Evolutionary conservation across 139 green algal species (phyloP), one percentile per base, ranked within the genome.

Genomic region (Asterochloris sp.): DNA sequence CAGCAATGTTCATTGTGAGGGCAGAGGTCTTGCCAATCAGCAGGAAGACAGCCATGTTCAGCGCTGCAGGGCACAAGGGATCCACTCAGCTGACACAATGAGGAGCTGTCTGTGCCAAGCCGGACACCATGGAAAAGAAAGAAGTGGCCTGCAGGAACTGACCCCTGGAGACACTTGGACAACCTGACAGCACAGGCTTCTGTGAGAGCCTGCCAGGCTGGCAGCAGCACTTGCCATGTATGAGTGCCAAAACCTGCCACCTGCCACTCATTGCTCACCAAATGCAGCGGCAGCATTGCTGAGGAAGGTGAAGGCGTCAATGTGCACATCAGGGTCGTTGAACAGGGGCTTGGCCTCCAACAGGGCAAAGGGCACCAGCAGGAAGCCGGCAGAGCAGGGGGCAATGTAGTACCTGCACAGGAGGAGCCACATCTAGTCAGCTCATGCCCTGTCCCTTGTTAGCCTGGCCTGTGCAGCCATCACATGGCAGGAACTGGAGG

Each of bases 41-140:
- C 85, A 98, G 83, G 87, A 97, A 98, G 0, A 97, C 91, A 0
- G 92, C 85, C 86, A 97, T 94, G 90, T 98, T 98, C 11, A 98
- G 91, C 38, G 66, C 38, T 54, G 38, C 38, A 54, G 38, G 38
- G 38, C 38, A 54, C 38, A 54, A 6, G 38, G 38, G 38, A 54
- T 6, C 38, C 38, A 23, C 16, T 21, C n/a, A 78, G 12, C n/a
- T 0, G 21, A 78, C 14, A 61, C 21, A 61, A 9, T 4, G 2
- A 26, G 11, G 1, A 24, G 74, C 21, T 78, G 27, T 24, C 19
- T 11, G 24, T 78, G 73, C 73, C 27, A 24, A 60, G 73, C 23
- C 76, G 8, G n/a, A 76, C 23, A 66, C 15, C 17, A 82, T 60
- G 0, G 60, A 0, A 69, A 23, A 6, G 54, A 78, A 19, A 14